Percentiles rank a stretch among this genome's conserved stretches.
These are phyloP conservation scores for Naganishia randhawae DNA, from an alignment of 768 basidiomycete species.

Conservation along the genomic window DNA sequence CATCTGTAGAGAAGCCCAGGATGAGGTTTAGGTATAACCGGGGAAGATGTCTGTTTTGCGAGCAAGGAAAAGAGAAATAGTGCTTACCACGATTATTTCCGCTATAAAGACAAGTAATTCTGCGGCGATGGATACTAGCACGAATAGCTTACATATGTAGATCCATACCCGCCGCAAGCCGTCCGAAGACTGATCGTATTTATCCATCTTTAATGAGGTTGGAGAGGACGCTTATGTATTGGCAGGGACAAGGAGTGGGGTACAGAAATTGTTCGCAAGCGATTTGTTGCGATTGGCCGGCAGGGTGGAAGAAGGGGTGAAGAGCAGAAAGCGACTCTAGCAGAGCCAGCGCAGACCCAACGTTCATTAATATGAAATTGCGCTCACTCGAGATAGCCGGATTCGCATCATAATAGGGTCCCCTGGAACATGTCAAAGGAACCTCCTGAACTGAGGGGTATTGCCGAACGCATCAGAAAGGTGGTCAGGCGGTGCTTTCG, in stretches of 20 bases:
- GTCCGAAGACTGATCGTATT: neutral
- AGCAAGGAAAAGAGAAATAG: neutral
- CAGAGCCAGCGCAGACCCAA: neutral
- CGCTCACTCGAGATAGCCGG: too few relatives aligned
- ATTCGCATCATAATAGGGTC: too few relatives aligned
- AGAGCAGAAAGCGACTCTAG: neutral
- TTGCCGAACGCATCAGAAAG: neutral
- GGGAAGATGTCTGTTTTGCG: neutral
- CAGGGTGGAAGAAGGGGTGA: conserved; percentile 13
- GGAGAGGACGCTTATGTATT: neutral
- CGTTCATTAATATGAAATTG: neutral
- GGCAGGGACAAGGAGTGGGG: conserved; percentile 5
- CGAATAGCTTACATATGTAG: conserved; percentile 5
- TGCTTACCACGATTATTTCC: conserved; percentile 3
- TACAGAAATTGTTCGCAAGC: neutral
- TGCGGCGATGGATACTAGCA: neutral
- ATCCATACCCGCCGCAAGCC: conserved; percentile 10
- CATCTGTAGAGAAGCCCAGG: neutral
- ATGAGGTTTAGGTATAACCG: too few relatives aligned
- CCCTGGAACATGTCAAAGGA: neutral
- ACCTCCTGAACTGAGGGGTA: neutral
- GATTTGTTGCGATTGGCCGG: neutral
- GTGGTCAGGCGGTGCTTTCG: neutral
- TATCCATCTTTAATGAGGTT: neutral
- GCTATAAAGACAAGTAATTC: conserved; percentile 9